Base-by-base conservation (phyloP, 1,284 basidiomycete species). In the Cryptococcus floricola region DNA sequence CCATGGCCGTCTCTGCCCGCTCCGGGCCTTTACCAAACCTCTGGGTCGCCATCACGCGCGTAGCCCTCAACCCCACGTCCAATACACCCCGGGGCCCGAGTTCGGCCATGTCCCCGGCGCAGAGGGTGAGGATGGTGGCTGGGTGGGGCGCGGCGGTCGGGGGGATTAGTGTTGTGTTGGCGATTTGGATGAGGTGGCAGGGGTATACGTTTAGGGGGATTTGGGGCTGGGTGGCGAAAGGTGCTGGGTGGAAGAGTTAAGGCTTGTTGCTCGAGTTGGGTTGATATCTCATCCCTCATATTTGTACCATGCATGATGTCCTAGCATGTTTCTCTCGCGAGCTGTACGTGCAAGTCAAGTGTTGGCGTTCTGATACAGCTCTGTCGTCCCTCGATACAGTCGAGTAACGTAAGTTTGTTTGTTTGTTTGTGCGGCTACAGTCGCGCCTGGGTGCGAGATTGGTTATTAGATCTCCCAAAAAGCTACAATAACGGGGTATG, bases 1-100 rank as follows among this genome's bases (percentile, higher is more conserved):
- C 93, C 25, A 89, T 96, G 46, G 87, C 92, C 2, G 90, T 96
- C 23, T 92, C 89, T 71, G 87, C 95, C 46, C 87, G 87, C 71
- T 86, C 85, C 3, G 87, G 70, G 5, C 64, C 72, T 5, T 54
- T 76, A 39, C 68, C 68, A 7, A 77, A 77, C 52, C 65, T 77
- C 13, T 77, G 76, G 76, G 66, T 69, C 0, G 70, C 74, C 1
- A 64, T 77, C 41, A 74, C 73, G 2, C 61, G 75, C 1, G 75
- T 75, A 6, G 76, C 71, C 0, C 63, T 77, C 38, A 70, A 74
- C 52, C 76, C 76, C 44, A 67, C 70, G 7, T 58, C 69, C 8
- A 71, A 75, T 2, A 67, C 74, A 10, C 68, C 74, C 2, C 69
- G 70, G 34, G 71, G 75, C 9, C 69, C 71, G 2, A 64, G 66